A percentile compares a stretch with the other conserved stretches of the same genome.
phyloP scores from a whole-genome alignment of 2,329 filamentous ascomycete genomes.

The Trichoderma aggressivum region DNA sequence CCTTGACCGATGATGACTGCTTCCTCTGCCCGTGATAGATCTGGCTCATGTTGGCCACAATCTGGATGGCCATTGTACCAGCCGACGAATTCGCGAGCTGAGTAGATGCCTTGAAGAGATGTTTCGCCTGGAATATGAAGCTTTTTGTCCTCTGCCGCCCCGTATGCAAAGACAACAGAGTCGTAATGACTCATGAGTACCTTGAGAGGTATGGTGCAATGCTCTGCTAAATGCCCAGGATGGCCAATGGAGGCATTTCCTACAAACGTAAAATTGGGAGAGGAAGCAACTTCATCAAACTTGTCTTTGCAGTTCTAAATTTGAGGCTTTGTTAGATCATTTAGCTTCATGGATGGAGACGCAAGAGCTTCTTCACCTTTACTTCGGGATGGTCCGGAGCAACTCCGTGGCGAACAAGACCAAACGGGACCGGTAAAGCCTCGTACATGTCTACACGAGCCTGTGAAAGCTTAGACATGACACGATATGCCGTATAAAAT shows the following conservation, averaged over 20 bases:
- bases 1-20: slow-evolving; percentile 91
- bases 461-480: slow-evolving; percentile 71
- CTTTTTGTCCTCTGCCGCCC: slow-evolving; percentile 77
- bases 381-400: slow-evolving; percentile 99
- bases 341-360: not conserved
- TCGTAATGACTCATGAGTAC: slow-evolving; percentile 80
- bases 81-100: slow-evolving; percentile 88
- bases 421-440: slow-evolving; percentile 85
- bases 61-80: slow-evolving; percentile 98
- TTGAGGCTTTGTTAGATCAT: not conserved
- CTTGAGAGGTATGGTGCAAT: slow-evolving; percentile 59
- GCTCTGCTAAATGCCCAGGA: slow-evolving; percentile 35
- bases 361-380: slow-evolving; percentile 58
- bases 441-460: slow-evolving; percentile 94
- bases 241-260: slow-evolving; percentile 82
- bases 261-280: slow-evolving; percentile 81
- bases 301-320: slow-evolving; percentile 83
- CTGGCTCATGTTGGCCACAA: slow-evolving; percentile 67
- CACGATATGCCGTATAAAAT: slow-evolving; percentile 87
- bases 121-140: slow-evolving; percentile 79
- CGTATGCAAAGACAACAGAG: slow-evolving; percentile 88
- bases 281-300: slow-evolving; percentile 82
- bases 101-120: slow-evolving; percentile 69
- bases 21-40: slow-evolving; percentile 71
- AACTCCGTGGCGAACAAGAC: slow-evolving; percentile 88